Evolutionary conservation across 768 basidiomycete genomes (phyloP), one percentile per base, ranked within the genome.

Genomic region (Dentipellis fragilis): DNA sequence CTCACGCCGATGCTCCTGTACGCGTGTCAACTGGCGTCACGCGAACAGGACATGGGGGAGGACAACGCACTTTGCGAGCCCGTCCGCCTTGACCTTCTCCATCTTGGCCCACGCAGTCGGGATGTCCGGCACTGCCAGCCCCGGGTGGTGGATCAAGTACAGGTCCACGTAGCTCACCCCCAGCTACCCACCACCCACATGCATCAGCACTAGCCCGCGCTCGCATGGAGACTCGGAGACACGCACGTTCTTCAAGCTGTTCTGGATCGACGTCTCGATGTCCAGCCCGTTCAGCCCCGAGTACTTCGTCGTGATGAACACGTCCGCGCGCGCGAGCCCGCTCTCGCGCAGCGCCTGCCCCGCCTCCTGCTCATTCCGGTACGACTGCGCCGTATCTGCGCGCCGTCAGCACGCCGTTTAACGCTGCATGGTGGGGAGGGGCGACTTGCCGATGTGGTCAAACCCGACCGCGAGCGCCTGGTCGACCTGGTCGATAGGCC

Each of bases 1-100:
- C 80, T 83, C 40, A 87, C 82, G 19, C 85, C 85, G 54, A 87
- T 85, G 65, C 79, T 84, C 79, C 82, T 84, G 59, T 4, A n/a
- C n/a, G n/a, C n/a, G n/a, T n/a, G n/a, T n/a, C n/a, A n/a, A n/a
- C n/a, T n/a, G n/a, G n/a, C 29, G 29, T 29, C 29, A 29, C 3
- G 29, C 29, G 29, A 29, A 6, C 29, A 6, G 29, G 29, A 29
- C 6, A 29, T 29, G 29, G 29, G 8, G 17, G 34, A 17, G 23
- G 9, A 4, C 35, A 46, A 59, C 70, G 38, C 52, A 81, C 83
- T 79, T 85, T 54, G 75, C 77, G 2, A 82, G 68, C 1, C 84
- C 84, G n/a, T 75, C 69, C 17, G 71, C 67, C 59, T 80, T 75
- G 54, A 85, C 59, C 16, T 73, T 72, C 63, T 86, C 85, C 73